Conservation (phyloP, 805 yeast genomes). For the Hanseniaspora lachancei region DNA sequence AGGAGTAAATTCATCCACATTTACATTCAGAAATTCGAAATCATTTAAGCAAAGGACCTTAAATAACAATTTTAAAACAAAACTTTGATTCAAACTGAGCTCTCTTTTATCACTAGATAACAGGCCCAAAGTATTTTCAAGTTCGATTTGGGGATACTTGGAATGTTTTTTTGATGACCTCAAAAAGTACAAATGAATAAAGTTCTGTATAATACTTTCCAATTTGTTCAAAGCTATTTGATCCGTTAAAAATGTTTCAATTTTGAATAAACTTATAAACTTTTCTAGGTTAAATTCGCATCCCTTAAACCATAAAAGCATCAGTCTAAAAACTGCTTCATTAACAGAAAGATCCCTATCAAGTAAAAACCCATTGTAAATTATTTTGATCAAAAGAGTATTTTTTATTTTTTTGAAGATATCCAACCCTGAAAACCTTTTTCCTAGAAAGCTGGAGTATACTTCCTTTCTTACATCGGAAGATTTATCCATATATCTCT, state of each 20-base stretch:
- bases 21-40: background rate
- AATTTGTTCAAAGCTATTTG: background rate
- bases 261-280: background rate
- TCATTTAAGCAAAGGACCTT: background rate
- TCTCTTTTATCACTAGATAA: background rate
- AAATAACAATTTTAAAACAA: background rate
- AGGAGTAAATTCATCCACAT: background rate
- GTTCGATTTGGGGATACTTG: background rate
- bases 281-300: slow-evolving; percentile 1
- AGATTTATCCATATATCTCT: slow-evolving; percentile 67
- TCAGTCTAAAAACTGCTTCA: background rate
- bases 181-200: background rate
- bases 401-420: slow-evolving; percentile 8
- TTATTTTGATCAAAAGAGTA: slow-evolving; percentile 4
- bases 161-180: background rate
- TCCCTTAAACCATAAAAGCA: background rate
- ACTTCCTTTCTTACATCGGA: slow-evolving; percentile 62
- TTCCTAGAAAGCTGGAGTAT: slow-evolving; percentile 33
- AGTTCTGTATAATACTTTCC: slow-evolving; percentile 5
- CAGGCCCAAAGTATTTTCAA: background rate
- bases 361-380: slow-evolving; percentile 9
- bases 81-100: background rate
- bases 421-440: background rate
- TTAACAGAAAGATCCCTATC: slow-evolving; percentile 8
- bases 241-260: background rate